Conservation (phyloP, 2,329 filamentous ascomycete species). For the Claviceps digitariae region DNA sequence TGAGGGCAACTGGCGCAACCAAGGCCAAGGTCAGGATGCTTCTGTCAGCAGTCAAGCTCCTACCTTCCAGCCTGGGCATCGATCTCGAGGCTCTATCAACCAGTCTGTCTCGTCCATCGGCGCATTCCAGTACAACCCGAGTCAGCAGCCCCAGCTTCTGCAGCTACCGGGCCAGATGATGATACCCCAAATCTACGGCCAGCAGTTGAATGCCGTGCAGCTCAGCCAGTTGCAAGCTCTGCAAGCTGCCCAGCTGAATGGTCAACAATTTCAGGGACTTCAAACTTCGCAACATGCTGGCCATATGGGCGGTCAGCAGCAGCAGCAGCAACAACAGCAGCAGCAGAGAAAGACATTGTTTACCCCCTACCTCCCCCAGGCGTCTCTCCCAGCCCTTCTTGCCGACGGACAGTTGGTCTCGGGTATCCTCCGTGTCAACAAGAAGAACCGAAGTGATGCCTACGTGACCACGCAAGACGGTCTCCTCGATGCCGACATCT, state of each 20-base stretch:
- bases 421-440: slow-evolving; percentile 94
- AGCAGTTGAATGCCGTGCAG: slow-evolving; percentile 78
- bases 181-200: slow-evolving; percentile 74
- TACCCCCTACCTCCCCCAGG: slow-evolving; percentile 93
- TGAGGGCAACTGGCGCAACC: slow-evolving; percentile 95
- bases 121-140: slow-evolving; percentile 70
- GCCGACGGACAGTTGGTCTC: slow-evolving; percentile 89
- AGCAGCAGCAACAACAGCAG: slow-evolving; percentile 53
- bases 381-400: slow-evolving; percentile 78
- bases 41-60: slow-evolving; percentile 36
- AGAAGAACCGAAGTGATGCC: slow-evolving; percentile 97
- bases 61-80: slow-evolving; percentile 86
- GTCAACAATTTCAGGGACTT: slow-evolving; percentile 57
- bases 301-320: slow-evolving; percentile 45
- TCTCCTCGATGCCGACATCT: slow-evolving; percentile 88
- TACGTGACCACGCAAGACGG: slow-evolving; percentile 90
- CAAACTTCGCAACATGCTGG: slow-evolving; percentile 61
- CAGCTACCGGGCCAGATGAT: slow-evolving; percentile 79
- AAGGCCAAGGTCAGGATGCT: slow-evolving; percentile 49
- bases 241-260: slow-evolving; percentile 74
- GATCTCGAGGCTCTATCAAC: slow-evolving; percentile 70
- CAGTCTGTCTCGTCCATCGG: slow-evolving; percentile 75
- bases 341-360: slow-evolving; percentile 97
- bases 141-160: slow-evolving; percentile 67
- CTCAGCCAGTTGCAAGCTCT: slow-evolving; percentile 83